A percentile compares a stretch with the other conserved stretches of the same genome.
Evolutionary conservation across 2,329 filamentous ascomycete genomes (phyloP).

Genomic region (Neospermospora avenae): DNA sequence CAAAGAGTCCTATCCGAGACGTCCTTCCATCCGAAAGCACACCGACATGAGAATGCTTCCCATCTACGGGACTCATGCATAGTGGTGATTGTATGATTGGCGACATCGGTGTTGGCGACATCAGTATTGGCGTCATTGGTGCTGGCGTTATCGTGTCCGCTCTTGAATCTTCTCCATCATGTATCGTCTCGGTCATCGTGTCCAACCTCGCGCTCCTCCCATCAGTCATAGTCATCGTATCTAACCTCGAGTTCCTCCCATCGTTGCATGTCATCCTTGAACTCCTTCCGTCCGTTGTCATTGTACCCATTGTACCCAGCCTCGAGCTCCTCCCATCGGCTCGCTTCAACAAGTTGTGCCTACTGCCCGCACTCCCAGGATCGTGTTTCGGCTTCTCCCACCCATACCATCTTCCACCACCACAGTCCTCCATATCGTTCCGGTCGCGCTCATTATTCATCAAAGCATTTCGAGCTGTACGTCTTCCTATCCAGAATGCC

Average conservation of each 20-base stretch:
- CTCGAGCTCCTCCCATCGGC: conserved; percentile 1
- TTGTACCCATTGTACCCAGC: background rate
- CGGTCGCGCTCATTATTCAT: background rate
- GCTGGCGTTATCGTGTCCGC: background rate
- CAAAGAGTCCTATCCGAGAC: conserved; percentile 3
- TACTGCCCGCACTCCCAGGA: conserved; percentile 1
- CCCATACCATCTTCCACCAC: background rate
- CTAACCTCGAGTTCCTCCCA: background rate
- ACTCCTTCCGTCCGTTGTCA: background rate
- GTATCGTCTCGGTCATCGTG: background rate
- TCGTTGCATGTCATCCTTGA: conserved; percentile 5
- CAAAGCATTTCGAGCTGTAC: background rate
- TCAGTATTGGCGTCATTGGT: background rate
- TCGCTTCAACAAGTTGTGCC: background rate
- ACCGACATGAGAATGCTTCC: background rate
- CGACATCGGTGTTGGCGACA: background rate
- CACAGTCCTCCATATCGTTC: background rate
- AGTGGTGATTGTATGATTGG: background rate
- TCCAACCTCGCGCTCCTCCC: conserved; percentile 1
- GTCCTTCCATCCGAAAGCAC: conserved; percentile 1
- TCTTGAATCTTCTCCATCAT: background rate
- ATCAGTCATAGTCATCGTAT: background rate
- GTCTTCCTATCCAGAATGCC: conserved; percentile 1
- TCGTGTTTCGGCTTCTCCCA: background rate
- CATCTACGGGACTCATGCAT: background rate